Percentiles rank a stretch among this genome's conserved stretches.
phyloP scores from a whole-genome alignment of 2,329 filamentous ascomycete genomes.

The Nannizzia gypsea region DNA sequence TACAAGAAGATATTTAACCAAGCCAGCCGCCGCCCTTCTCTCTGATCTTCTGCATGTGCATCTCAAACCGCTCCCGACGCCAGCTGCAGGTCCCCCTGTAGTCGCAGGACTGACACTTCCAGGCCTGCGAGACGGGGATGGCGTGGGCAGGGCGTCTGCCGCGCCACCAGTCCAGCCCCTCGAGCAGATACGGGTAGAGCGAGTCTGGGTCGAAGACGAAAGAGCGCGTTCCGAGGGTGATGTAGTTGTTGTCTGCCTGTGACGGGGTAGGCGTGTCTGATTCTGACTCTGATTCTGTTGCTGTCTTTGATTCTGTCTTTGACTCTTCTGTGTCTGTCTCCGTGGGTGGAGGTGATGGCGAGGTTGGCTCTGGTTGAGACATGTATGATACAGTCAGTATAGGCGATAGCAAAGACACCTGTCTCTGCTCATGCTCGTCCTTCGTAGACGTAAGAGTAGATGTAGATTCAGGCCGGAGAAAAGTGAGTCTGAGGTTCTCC shows the following conservation, averaged over 20 bases:
- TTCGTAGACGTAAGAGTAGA: constrained; percentile 18
- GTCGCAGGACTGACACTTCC: constrained; percentile 76
- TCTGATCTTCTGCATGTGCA: constrained; percentile 43
- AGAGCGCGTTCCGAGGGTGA: constrained; percentile 40
- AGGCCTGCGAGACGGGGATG: constrained; percentile 72
- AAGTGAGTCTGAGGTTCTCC: constrained; percentile 45
- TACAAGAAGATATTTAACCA: no score
- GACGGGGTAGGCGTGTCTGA: constrained; percentile 14
- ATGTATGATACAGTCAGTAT: constrained; percentile 35
- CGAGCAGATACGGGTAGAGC: constrained; percentile 54
- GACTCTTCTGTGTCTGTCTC: not conserved
- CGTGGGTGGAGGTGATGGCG: not conserved
- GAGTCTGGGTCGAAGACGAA: constrained; percentile 55
- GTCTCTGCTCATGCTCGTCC: constrained; percentile 23
- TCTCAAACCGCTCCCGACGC: constrained; percentile 48
- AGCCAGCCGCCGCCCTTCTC: not conserved
- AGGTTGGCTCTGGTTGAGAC: constrained; percentile 18
- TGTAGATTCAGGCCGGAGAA: constrained; percentile 22
- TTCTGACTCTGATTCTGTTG: not conserved
- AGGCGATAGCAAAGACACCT: constrained; percentile 27
- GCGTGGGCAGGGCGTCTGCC: constrained; percentile 61
- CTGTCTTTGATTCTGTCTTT: not conserved
- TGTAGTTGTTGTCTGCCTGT: constrained; percentile 20
- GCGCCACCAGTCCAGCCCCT: constrained; percentile 78
- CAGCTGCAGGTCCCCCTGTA: constrained; percentile 70